A percentile compares a stretch with the other conserved stretches of the same genome.
Conservation (phyloP, 768 basidiomycete species). For the Rubroboletus satanas region DNA sequence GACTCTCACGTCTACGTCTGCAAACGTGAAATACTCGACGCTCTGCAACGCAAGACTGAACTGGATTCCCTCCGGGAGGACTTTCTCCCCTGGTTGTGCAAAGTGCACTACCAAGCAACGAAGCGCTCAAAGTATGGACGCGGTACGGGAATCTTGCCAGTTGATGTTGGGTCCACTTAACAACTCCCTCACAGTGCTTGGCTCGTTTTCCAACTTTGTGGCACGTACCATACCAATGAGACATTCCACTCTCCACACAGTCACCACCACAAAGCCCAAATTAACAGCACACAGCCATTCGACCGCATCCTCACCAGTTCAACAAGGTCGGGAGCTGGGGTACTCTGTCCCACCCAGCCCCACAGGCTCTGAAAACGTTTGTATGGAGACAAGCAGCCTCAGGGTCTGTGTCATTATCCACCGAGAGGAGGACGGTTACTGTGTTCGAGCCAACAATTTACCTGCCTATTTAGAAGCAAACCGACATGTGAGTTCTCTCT, state of each 20-base stretch:
- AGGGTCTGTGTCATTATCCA: slow-evolving; percentile 66
- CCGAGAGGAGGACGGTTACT: slow-evolving; percentile 47
- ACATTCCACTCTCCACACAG: slow-evolving; percentile 53
- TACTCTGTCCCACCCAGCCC: slow-evolving; percentile 47
- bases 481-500: slow-evolving; percentile 52
- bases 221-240: slow-evolving; percentile 42
- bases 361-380: slow-evolving; percentile 36
- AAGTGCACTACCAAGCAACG: slow-evolving; percentile 68
- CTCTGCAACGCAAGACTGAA: slow-evolving; percentile 61
- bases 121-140: slow-evolving; percentile 57
- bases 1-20: slow-evolving; percentile 95
- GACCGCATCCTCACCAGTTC: slow-evolving; percentile 18
- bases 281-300: slow-evolving; percentile 1
- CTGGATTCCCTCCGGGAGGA: slow-evolving; percentile 86
- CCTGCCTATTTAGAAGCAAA: slow-evolving; percentile 78
- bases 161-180: background rate
- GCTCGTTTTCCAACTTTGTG: slow-evolving; percentile 39
- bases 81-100: slow-evolving; percentile 90
- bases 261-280: slow-evolving; percentile 18
- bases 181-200: slow-evolving; percentile 37
- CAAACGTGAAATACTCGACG: slow-evolving; percentile 66
- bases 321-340: slow-evolving; percentile 27
- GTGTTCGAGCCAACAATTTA: slow-evolving; percentile 73
- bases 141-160: slow-evolving; percentile 35
- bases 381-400: slow-evolving; percentile 41